Evolutionary conservation across 2,329 filamentous ascomycete genomes (phyloP), one percentile per base, ranked within the genome.

Genomic region (Tolypocladium guangdongense): DNA sequence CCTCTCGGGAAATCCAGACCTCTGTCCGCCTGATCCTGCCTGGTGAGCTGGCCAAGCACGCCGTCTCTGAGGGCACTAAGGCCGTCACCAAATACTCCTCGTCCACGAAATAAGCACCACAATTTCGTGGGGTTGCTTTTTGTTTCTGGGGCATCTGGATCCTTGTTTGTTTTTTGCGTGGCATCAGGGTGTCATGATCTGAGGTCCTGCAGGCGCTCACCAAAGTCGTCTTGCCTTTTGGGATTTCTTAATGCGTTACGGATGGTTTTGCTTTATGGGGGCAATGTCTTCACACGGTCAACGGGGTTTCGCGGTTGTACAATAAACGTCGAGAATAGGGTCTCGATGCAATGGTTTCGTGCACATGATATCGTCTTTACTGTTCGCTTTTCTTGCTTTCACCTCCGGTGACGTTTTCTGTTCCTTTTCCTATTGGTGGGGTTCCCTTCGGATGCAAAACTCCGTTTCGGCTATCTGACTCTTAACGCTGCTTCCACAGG

Each of bases 1-100:
- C 92, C 52, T 97, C 93, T 63, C 88, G 93, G 70, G 93, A 99
- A 80, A 99, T 99, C 71, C 93, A 99, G 83, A 99, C 93, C 66
- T 96, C 93, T 64, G 93, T 99, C 66, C 88, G 93, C 63, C 85
- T 99, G 58, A 99, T 99, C 77, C 87, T 99, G 52, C 93, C 93
- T 48, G 93, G 93, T 78, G 93, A 99, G 80, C 84, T 99, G 66
- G 93, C 93, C 74, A 99, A 99, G 87, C 93, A 99, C 78, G 93
- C 93, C 64, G 93, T 99, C 49, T 99, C 93, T 66, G 93, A 99
- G 80, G 93, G 93, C 71, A 99, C 93, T 74, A 99, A 99, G 89
- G 93, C 93, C 55, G 93, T 99, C 66, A 99, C 93, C 82, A 99
- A 99, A 86, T 99, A 97, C 84, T 97, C 92, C 64, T 96, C 92